Conservation (phyloP, 352 stramenopile genomes). For the Phytophthora pisi region DNA sequence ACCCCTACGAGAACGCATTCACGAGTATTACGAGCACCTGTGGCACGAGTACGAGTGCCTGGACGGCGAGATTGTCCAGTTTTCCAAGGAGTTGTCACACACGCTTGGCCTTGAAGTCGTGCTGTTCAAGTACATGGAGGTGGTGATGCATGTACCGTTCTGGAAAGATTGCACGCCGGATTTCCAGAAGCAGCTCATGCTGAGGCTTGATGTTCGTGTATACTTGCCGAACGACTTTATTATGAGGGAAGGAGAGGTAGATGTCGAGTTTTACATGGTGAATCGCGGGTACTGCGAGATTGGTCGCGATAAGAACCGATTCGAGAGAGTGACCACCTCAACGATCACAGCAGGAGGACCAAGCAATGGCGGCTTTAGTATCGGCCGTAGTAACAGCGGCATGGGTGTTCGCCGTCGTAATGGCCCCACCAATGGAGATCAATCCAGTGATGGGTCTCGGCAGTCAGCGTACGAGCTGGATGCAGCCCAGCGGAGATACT, state of each 20-base stretch:
- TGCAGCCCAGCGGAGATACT: slow-evolving; percentile 25
- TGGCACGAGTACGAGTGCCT: slow-evolving; percentile 71
- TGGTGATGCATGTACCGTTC: slow-evolving; percentile 65
- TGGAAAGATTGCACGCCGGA: slow-evolving; percentile 59
- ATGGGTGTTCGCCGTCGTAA: slow-evolving; percentile 11
- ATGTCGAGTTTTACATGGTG: slow-evolving; percentile 74
- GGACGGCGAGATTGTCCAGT: slow-evolving; percentile 57
- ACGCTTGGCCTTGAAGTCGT: slow-evolving; percentile 64
- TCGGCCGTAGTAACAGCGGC: slow-evolving; percentile 12
- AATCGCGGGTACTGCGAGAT: slow-evolving; percentile 67
- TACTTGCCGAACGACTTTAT: slow-evolving; percentile 83
- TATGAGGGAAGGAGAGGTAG: slow-evolving; percentile 60
- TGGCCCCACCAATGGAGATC: background rate
- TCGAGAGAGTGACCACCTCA: slow-evolving; percentile 38
- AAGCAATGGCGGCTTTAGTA: slow-evolving; percentile 7
- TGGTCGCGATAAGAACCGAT: slow-evolving; percentile 20
- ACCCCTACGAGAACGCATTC: slow-evolving; percentile 58
- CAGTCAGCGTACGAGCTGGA: slow-evolving; percentile 33
- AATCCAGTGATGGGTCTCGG: slow-evolving; percentile 13
- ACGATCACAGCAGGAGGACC: slow-evolving; percentile 1
- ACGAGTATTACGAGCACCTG: slow-evolving; percentile 71
- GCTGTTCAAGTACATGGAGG: slow-evolving; percentile 67
- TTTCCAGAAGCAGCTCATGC: slow-evolving; percentile 72
- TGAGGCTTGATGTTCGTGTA: slow-evolving; percentile 58
- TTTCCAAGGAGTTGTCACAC: slow-evolving; percentile 56